Conservation (phyloP, 306 rosid species). For the Canavalia gladiata region DNA sequence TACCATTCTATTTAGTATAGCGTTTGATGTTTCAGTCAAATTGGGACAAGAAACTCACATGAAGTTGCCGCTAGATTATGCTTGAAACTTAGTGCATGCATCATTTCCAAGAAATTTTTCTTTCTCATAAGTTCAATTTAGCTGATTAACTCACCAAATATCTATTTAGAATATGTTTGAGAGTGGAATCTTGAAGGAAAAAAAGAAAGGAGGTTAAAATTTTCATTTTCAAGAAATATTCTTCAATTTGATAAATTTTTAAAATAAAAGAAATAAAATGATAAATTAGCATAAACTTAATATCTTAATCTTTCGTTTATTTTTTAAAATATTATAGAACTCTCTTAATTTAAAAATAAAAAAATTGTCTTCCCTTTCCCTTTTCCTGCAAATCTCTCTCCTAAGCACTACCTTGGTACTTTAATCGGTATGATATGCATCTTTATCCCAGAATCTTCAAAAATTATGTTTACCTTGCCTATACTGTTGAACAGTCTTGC, state of each 20-base stretch:
- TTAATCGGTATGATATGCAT: constrained; percentile 10
- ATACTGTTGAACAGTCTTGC: constrained; percentile 71
- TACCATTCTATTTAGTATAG: not conserved
- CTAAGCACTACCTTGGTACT: not conserved
- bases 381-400: too few species aligned
- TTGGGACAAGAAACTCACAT: not conserved
- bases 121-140: constrained; percentile 7
- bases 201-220: too few species aligned
- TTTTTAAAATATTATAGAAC: too few species aligned
- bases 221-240: too few species aligned
- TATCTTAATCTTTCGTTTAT: too few species aligned
- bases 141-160: not conserved
- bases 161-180: not conserved
- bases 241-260: too few species aligned
- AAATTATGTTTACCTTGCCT: constrained; percentile 35
- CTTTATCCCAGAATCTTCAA: constrained; percentile 32
- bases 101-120: not conserved
- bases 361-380: too few species aligned
- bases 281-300: too few species aligned
- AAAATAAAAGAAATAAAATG: too few species aligned
- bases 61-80: constrained; percentile 29
- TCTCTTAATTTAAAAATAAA: too few species aligned
- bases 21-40: constrained; percentile 32
- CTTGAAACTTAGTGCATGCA: constrained; percentile 35
- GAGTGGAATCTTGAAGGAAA: too few species aligned